Evolutionary conservation across 352 stramenopile species (phyloP).

Genomic region (Phytophthora tentaculata): DNA sequence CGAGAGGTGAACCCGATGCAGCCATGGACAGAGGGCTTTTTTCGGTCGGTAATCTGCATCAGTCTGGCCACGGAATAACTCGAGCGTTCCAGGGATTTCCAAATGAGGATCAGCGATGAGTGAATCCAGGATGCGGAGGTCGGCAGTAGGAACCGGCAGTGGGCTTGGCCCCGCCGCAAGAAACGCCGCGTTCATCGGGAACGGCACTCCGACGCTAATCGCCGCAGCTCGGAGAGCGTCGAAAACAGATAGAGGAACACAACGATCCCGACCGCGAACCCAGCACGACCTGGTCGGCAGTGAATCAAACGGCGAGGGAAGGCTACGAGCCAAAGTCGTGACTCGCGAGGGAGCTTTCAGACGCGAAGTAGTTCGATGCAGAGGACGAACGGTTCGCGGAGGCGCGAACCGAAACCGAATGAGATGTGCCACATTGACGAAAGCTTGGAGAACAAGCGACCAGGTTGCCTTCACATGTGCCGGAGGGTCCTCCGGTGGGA

Average conservation of each 20-base stretch:
- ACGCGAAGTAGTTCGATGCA: background rate
- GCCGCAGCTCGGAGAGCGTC: background rate
- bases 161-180: background rate
- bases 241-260: background rate
- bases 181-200: background rate
- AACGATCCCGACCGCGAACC: background rate
- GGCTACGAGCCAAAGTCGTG: background rate
- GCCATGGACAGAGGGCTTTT: slow-evolving; percentile 11
- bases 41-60: slow-evolving; percentile 10
- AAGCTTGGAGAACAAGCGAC: slow-evolving; percentile 10
- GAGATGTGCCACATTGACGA: background rate
- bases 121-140: slow-evolving; percentile 3
- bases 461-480: slow-evolving; percentile 6
- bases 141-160: background rate
- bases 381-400: background rate
- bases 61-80: slow-evolving; percentile 23
- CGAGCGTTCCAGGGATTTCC: slow-evolving; percentile 11
- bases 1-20: slow-evolving; percentile 11
- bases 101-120: background rate
- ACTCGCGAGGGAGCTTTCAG: background rate
- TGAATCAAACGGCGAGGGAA: background rate
- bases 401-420: background rate
- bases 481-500: background rate
- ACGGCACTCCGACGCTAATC: background rate
- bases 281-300: background rate